phyloP scores from a whole-genome alignment of 2,329 filamentous ascomycete genomes.

The Volutella citrinella region DNA sequence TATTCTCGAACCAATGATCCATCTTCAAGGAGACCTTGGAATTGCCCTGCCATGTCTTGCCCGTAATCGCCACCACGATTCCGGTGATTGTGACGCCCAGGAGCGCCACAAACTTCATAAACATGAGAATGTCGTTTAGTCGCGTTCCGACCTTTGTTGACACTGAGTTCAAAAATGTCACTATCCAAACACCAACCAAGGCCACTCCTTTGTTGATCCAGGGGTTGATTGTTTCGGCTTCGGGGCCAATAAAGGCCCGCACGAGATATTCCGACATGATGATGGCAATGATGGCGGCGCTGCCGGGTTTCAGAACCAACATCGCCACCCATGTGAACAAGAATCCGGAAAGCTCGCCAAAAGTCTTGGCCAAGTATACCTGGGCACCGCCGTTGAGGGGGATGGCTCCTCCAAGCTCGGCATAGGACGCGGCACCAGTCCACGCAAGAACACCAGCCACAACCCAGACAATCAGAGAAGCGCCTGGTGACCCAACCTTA shows the following conservation, averaged over 20 bases:
- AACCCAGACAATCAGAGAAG: constrained; percentile 85
- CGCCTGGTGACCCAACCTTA: constrained; percentile 88
- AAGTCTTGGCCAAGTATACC: constrained; percentile 93
- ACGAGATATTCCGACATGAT: constrained; percentile 99
- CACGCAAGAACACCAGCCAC: constrained; percentile 91
- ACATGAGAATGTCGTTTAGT: constrained; percentile 91
- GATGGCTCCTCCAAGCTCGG: constrained; percentile 92
- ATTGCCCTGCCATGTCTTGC: constrained; percentile 71
- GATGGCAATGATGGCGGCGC: constrained; percentile 90
- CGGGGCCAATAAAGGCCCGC: constrained; percentile 79
- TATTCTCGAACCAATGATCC: constrained; percentile 84
- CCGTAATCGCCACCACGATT: constrained; percentile 84
- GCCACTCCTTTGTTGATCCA: constrained; percentile 93
- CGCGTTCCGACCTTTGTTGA: constrained; percentile 86
- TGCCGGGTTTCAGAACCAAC: constrained; percentile 88
- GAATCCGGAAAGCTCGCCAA: constrained; percentile 89
- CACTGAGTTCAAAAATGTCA: constrained; percentile 85
- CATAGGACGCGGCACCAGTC: constrained; percentile 94
- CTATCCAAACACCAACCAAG: constrained; percentile 67
- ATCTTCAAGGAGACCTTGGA: constrained; percentile 85
- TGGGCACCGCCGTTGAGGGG: constrained; percentile 93
- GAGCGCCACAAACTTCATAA: constrained; percentile 90
- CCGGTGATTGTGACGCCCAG: constrained; percentile 83
- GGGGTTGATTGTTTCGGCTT: constrained; percentile 72
- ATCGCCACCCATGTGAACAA: constrained; percentile 96